A percentile compares a stretch with the other conserved stretches of the same genome.
These are phyloP conservation scores for Chlamydomonas reinhardtii DNA, from an alignment of 163 green algal genomes.

Conservation along the genomic window DNA sequence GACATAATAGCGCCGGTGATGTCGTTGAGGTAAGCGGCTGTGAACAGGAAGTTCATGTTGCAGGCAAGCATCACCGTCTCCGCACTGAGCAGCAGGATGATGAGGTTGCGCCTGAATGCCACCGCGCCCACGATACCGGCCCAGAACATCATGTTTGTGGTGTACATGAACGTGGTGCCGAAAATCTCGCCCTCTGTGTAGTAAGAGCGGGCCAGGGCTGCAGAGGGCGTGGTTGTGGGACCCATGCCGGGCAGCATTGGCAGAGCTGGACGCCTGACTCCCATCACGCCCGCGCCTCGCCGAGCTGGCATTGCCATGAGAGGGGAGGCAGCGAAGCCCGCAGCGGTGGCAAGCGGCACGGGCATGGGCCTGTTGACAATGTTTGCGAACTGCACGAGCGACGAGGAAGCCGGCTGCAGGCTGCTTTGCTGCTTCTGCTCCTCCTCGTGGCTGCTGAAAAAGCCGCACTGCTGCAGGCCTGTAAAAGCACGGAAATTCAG, in stretches of 20 bases:
- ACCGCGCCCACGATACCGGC: constrained; percentile 60
- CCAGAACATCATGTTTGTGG: constrained; percentile 69
- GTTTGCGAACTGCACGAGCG: constrained; percentile 32
- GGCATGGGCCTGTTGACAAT: constrained; percentile 33
- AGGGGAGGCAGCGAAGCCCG: constrained; percentile 15
- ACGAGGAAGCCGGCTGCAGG: not conserved
- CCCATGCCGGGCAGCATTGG: constrained; percentile 32
- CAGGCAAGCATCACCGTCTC: constrained; percentile 68
- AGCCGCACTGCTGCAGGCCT: not conserved
- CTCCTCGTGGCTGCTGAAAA: constrained; percentile 8
- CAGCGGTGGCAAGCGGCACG: not conserved
- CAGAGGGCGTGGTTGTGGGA: not conserved
- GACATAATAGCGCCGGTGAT: constrained; percentile 67
- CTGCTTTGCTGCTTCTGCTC: constrained; percentile 10
- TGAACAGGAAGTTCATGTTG: constrained; percentile 70
- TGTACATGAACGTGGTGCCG: constrained; percentile 49
- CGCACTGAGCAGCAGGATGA: constrained; percentile 62
- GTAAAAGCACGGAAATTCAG: not conserved
- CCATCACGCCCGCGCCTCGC: constrained; percentile 2
- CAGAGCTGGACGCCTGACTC: not conserved
- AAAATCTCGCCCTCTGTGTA: constrained; percentile 56
- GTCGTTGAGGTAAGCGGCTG: constrained; percentile 64
- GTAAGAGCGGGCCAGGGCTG: constrained; percentile 9
- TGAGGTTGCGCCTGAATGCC: constrained; percentile 63
- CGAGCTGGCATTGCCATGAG: not conserved